A percentile compares a stretch with the other conserved stretches of the same genome.
phyloP scores from a whole-genome alignment of 2,329 filamentous ascomycete genomes.

The Stylonectria norvegica region DNA sequence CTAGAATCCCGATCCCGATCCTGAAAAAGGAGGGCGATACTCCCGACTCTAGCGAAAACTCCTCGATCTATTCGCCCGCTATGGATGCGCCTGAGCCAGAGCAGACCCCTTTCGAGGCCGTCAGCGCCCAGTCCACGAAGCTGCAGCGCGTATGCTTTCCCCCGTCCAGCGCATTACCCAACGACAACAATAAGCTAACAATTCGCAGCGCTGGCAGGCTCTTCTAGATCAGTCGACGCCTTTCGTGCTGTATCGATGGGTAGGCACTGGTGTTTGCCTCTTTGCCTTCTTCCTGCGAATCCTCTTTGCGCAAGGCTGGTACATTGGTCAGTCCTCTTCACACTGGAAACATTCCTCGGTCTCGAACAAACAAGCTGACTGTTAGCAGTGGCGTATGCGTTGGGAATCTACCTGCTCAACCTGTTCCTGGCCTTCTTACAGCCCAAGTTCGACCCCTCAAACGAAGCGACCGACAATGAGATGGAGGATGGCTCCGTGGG shows the following conservation, averaged over 20 bases:
- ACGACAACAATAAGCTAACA: constrained; percentile 8
- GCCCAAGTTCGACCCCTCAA: constrained; percentile 97
- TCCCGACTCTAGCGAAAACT: too few relatives aligned
- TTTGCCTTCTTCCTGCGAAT: constrained; percentile 85
- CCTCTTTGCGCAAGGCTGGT: constrained; percentile 93
- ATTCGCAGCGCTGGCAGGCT: constrained; percentile 78
- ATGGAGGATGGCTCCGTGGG: constrained; percentile 89
- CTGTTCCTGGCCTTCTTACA: constrained; percentile 98
- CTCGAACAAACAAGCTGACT: neutral
- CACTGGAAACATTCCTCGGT: constrained; percentile 5
- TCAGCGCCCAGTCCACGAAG: constrained; percentile 78
- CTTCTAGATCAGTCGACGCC: constrained; percentile 93
- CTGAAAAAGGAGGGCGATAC: too few relatives aligned
- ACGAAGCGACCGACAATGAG: constrained; percentile 84
- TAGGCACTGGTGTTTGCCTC: constrained; percentile 73
- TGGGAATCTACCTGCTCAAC: constrained; percentile 98
- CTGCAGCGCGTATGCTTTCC: constrained; percentile 62
- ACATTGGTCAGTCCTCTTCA: constrained; percentile 70
- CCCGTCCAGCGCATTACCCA: constrained; percentile 2
- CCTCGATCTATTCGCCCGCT: too few relatives aligned
- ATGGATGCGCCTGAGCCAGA: constrained; percentile 91
- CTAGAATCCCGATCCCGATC: too few relatives aligned
- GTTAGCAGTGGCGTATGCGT: constrained; percentile 82
- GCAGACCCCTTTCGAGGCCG: constrained; percentile 85
- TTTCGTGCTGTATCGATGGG: constrained; percentile 85